phyloP scores from a whole-genome alignment of 495 filamentous ascomycete genomes.

The Cenococcum geophilum region DNA sequence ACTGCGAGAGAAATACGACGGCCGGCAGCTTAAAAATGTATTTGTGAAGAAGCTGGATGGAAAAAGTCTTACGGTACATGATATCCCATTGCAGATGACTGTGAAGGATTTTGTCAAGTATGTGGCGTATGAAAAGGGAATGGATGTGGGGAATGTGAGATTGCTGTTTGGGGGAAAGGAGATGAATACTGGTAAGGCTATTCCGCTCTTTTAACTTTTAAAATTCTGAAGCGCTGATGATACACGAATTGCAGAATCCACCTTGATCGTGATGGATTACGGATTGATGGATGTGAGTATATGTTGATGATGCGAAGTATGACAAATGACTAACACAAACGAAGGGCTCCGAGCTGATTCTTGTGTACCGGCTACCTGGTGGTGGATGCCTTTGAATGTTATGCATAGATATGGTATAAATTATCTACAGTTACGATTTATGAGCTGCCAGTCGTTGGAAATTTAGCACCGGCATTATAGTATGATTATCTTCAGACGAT shows the following conservation, averaged over 20 bases:
- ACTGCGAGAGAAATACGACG: background rate
- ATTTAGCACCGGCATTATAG: too few species aligned
- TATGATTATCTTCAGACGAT: too few species aligned
- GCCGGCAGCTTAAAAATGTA: background rate
- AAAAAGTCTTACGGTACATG: background rate
- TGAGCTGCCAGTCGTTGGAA: too few species aligned
- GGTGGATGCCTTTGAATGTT: background rate
- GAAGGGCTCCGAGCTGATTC: background rate
- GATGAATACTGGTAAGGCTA: background rate
- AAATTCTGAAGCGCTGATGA: too few species aligned
- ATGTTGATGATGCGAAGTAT: background rate
- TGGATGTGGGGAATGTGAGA: background rate
- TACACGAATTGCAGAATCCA: too few species aligned
- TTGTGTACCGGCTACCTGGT: background rate
- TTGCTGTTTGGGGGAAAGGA: constrained; percentile 1
- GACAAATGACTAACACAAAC: background rate
- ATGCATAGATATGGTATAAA: background rate
- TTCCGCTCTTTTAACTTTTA: too few species aligned
- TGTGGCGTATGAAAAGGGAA: background rate
- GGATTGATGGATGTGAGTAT: constrained; percentile 1
- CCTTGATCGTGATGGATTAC: background rate
- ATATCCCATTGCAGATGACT: constrained; percentile 1
- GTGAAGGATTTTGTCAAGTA: background rate
- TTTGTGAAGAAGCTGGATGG: background rate
- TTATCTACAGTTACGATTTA: too few species aligned